Evolutionary conservation across 805 yeast genomes (phyloP), one percentile per base, ranked within the genome.

Genomic region (Candida hispaniensis): DNA sequence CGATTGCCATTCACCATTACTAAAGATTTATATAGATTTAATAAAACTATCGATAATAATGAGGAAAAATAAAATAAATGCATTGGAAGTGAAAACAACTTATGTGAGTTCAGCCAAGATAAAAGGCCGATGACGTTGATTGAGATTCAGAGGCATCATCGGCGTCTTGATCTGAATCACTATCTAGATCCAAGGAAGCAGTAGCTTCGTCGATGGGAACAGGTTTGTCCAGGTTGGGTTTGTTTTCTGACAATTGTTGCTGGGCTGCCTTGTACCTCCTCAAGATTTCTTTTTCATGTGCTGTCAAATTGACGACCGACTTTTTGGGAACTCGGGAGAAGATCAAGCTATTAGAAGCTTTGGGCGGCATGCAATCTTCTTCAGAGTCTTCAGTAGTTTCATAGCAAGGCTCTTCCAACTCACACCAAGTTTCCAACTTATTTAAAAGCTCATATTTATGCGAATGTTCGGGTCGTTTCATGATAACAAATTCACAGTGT

Each of bases 401-500:
- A 19, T 19, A 9, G 8, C n/a, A 9, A 7, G 16, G 59, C 18
- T 35, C 39, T 13, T 46, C 46, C n/a, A 27, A 22, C 44, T 71
- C 81, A 34, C 71, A 73, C 94, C 94, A 83, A 16, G 79, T 77
- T 24, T 66, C 67, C 43, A 86, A 49, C 23, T 65, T 68, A 0
- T 88, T 78, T 44, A 68, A 59, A 35, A 85, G 59, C 23, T 50
- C 51, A 50, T 75, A 85, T 41, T 70, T 64, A 14, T 50, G 48
- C 6, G 30, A 27, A 4, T 60, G 59, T 5, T 51, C 56, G 39
- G 66, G 62, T 39, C 67, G 64, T 50, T 79, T 82, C 93, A 85
- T 79, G 18, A 78, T 71, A 24, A 86, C 63, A 52, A 80, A 75
- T 44, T 76, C 73, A 49, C 95, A 88, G 52, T 86, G 91, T 1